phyloP scores from a whole-genome alignment of 2,329 filamentous ascomycete species.

The Achaetomium macrosporum region DNA sequence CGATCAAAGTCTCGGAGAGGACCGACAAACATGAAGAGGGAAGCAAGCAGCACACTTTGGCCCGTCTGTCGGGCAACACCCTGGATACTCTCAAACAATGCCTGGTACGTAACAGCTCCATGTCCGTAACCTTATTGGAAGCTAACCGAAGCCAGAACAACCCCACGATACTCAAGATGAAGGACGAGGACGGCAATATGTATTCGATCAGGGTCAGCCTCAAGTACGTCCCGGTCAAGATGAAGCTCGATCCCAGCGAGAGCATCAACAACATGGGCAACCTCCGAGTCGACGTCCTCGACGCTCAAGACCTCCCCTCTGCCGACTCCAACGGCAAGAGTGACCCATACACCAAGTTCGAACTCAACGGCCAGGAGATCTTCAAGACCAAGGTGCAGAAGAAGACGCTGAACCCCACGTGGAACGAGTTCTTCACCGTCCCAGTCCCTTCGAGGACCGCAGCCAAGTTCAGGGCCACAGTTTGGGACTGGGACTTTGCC shows the following conservation, averaged over 20 bases:
- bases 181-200: conserved; percentile 66
- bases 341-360: conserved; percentile 94
- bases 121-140: neutral
- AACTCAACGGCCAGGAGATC: conserved; percentile 79
- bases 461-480: conserved; percentile 73
- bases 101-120: conserved; percentile 50
- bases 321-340: conserved; percentile 96
- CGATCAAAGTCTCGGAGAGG: conserved; percentile 77
- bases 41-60: conserved; percentile 69
- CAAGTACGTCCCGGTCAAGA: conserved; percentile 90
- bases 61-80: conserved; percentile 78
- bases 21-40: conserved; percentile 65
- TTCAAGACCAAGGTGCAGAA: conserved; percentile 96
- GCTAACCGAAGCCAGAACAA: conserved; percentile 61
- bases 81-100: conserved; percentile 83
- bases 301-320: conserved; percentile 80
- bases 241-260: conserved; percentile 88
- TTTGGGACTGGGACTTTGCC: conserved; percentile 96
- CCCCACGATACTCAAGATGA: conserved; percentile 74
- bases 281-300: conserved; percentile 86
- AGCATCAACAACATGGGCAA: conserved; percentile 99
- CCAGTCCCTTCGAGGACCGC: conserved; percentile 76
- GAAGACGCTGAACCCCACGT: conserved; percentile 89
- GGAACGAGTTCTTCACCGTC: conserved; percentile 95
- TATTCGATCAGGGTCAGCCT: conserved; percentile 85